Evolutionary conservation across 129 eudicot genomes (phyloP), one percentile per base, ranked within the genome.

Genomic region (Dittrichia graveolens): DNA sequence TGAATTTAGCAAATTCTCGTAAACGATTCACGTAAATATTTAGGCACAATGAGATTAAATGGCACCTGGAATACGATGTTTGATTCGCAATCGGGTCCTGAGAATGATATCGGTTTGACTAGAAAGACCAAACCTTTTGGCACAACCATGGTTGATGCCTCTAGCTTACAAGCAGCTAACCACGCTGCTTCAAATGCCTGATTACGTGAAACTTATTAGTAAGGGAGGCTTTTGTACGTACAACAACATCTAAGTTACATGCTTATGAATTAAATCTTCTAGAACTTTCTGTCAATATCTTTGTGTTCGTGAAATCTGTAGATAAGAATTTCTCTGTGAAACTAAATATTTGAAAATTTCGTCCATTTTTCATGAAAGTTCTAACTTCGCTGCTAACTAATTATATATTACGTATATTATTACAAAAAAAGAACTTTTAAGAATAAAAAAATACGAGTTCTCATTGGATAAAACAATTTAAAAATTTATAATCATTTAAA

Each of bases 181-280:
- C 97, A 88, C 55, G 95, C 88, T 15, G 78, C 83, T 77, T 82
- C 78, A 74, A 91, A 88, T 65, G 95, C 97, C 85, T 88, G 84
- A 39, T 72, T 75, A 3, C 47, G 76, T 31, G 55, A 14, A 14
- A 12, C 19, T 58, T 6, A 16, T 24, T 6, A 58, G 9, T 11
- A 24, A 50, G 19, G 2, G 6, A 1, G 56, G 7, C 56, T 5
- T 50, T 14, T 50, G 19, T 50, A 11, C 11, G 55, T 63, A 2
- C 31, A 58, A 34, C 57, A 41, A 58, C 37, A 60, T 8, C 11
- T 0, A 35, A 64, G 10, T 44, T 72, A 59, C 13, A 3, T 48
- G 37, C 18, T n/a, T n/a, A n/a, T n/a, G n/a, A n/a, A n/a, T n/a
- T n/a, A n/a, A n/a, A n/a, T n/a, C n/a, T n/a, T n/a, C n/a, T n/a